Conservation (phyloP, 225 moss, liverwort and hornwort species). For the Antitrichia curtipendula region DNA sequence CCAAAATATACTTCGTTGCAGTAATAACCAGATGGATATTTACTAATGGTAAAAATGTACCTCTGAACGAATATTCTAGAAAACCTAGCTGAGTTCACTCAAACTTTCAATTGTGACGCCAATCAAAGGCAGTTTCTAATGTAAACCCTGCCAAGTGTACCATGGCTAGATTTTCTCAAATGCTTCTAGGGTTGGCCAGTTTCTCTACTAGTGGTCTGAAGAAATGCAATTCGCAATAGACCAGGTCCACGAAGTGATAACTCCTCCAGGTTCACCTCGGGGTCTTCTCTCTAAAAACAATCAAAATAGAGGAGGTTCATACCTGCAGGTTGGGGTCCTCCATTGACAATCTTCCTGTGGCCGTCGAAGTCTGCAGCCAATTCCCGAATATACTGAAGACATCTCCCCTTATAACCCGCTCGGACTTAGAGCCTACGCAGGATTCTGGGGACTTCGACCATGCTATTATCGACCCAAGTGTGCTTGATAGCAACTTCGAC, state of each 20-base stretch:
- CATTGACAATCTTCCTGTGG: constrained; percentile 92
- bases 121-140: not conserved
- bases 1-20: not conserved
- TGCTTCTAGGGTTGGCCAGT: not conserved
- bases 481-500: constrained; percentile 68
- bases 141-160: not conserved
- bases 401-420: constrained; percentile 3
- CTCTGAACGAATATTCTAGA: not conserved
- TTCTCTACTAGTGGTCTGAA: not conserved
- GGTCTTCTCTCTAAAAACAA: not conserved
- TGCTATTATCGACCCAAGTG: constrained; percentile 58
- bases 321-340: constrained; percentile 99
- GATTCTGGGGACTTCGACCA: constrained; percentile 58
- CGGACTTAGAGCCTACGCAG: not conserved
- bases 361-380: constrained; percentile 94
- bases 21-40: not conserved
- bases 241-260: not conserved
- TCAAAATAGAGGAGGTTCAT: not conserved
- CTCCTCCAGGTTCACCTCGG: not conserved
- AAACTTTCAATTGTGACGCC: not conserved
- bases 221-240: not conserved
- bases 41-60: not conserved
- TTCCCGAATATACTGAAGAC: constrained; percentile 60
- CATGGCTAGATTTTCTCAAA: not conserved
- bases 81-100: not conserved